Evolutionary conservation across 2,329 filamentous ascomycete genomes (phyloP), one percentile per base, ranked within the genome.

Genomic region (Calonectria fujianensis): DNA sequence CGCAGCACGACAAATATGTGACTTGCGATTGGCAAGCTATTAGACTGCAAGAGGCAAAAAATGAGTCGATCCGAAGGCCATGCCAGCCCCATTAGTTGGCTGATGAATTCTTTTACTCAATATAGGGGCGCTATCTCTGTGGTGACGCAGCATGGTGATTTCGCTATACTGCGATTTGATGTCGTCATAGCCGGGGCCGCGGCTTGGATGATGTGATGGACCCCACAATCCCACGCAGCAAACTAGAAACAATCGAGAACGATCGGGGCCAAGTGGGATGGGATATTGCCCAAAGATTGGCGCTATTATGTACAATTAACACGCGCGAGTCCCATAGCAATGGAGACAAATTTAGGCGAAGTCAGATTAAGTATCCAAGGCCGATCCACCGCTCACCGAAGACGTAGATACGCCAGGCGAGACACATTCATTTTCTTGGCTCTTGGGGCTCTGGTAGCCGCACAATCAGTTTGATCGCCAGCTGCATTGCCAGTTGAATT

Each of bases 111-210:
- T 41, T 41, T 61, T 37, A 27, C n/a, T 16, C 57, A 29, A 20
- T 27, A 61, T 61, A 61, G 32, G 57, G 57, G 35, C 6, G 9
- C 11, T 3, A 29, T 61, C 35, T 29, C 35, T 41, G 57, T 61
- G 57, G 35, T 61, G 57, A 61, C 57, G 57, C 37, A 61, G 57
- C 57, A 18, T 3, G 29, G n/a, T 41, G 35, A 61, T 41, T 41
- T 61, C 57, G 57, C 57, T 61, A 61, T 61, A 37, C 35, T 39
- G 57, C 35, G 35, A 61, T 61, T 61, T 61, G 35, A 41, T 61
- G 57, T 61, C 57, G 57, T 29, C 57, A 61, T 61, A 18, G 39
- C 57, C 57, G 57, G 57, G 57, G 57, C 35, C 35, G 35, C 11
- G n/a, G n/a, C 6, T 16, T 29, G n/a, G n/a, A 39, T 61, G 35